Evolutionary conservation across 139 green algal genomes (phyloP), one percentile per base, ranked within the genome.

Genomic region (Limnomonas spitsbergensis): DNA sequence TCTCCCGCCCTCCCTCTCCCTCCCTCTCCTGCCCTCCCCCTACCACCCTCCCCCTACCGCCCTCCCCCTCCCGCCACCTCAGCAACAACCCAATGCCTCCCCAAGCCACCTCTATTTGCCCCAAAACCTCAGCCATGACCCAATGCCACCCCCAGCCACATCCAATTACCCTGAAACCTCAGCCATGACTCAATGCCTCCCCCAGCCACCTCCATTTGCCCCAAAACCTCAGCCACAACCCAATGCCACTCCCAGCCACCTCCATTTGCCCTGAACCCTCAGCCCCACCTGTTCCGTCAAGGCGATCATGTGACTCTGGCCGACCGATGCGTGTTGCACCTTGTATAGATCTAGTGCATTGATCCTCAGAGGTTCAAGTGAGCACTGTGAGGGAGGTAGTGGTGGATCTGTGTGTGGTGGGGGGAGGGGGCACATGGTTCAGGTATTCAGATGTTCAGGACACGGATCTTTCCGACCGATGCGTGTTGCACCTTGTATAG

Each of bases 341-440:
- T 75, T 75, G 36, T 75, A 40, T 7, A 75, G 36, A 20, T 75
- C 68, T 31, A 75, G 36, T 32, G 68, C 68, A 26, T 53, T 52
- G 34, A 75, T 31, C 4, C 68, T 20, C 68, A 75, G 7, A 27
- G 68, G 68, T 31, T 32, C 47, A 61, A n/a, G n/a, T n/a, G n/a
- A n/a, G n/a, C n/a, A n/a, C n/a, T n/a, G n/a, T n/a, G n/a, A n/a
- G n/a, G n/a, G n/a, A n/a, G n/a, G n/a, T n/a, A n/a, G n/a, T n/a
- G n/a, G n/a, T n/a, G n/a, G n/a, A n/a, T n/a, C n/a, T n/a, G n/a
- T n/a, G n/a, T n/a, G n/a, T n/a, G n/a, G n/a, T n/a, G n/a, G n/a
- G n/a, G 47, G 20, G 47, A 20, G 14, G 47, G 20, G 20, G 14
- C 47, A 14, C 47, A 14, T 29, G 20, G 47, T 29, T 61, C 14